These are phyloP conservation scores for Acanthochlamys bracteata DNA, from an alignment of 106 monocot genomes.

Conservation along the genomic window DNA sequence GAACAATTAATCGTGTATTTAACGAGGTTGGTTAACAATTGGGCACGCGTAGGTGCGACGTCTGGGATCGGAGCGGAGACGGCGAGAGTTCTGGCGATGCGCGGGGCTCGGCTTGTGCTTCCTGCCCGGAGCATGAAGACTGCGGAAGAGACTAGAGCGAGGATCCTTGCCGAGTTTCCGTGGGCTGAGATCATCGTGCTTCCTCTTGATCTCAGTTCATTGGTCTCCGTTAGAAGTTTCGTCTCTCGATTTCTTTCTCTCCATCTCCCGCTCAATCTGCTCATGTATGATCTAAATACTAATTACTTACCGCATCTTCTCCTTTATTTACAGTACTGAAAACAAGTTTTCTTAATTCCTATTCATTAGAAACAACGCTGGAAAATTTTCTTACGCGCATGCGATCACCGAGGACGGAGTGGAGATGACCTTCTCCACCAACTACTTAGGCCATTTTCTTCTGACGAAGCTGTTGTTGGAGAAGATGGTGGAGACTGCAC, in stretches of 20 bases:
- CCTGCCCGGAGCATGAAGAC: constrained; percentile 66
- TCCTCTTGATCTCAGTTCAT: constrained; percentile 86
- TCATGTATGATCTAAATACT: constrained; percentile 41
- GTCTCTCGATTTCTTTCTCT: constrained; percentile 62
- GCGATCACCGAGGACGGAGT: constrained; percentile 74
- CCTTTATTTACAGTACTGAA: background rate
- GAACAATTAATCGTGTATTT: too few relatives aligned
- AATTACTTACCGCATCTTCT: background rate
- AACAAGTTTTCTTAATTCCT: background rate
- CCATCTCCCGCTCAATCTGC: constrained; percentile 78
- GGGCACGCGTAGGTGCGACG: constrained; percentile 51
- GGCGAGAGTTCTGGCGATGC: constrained; percentile 71
- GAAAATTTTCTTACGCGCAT: constrained; percentile 63
- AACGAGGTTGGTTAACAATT: background rate
- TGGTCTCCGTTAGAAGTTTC: constrained; percentile 69
- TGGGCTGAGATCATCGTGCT: constrained; percentile 68
- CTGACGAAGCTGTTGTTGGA: constrained; percentile 67
- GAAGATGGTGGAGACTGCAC: constrained; percentile 72
- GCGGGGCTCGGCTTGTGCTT: constrained; percentile 72
- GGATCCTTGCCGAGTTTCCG: constrained; percentile 52
- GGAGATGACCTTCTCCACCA: constrained; percentile 96
- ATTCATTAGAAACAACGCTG: constrained; percentile 88
- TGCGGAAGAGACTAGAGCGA: constrained; percentile 40
- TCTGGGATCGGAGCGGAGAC: constrained; percentile 93
- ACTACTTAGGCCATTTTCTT: constrained; percentile 88